Conservation (phyloP, 768 basidiomycete genomes). For the Phylloporus sp. region DNA sequence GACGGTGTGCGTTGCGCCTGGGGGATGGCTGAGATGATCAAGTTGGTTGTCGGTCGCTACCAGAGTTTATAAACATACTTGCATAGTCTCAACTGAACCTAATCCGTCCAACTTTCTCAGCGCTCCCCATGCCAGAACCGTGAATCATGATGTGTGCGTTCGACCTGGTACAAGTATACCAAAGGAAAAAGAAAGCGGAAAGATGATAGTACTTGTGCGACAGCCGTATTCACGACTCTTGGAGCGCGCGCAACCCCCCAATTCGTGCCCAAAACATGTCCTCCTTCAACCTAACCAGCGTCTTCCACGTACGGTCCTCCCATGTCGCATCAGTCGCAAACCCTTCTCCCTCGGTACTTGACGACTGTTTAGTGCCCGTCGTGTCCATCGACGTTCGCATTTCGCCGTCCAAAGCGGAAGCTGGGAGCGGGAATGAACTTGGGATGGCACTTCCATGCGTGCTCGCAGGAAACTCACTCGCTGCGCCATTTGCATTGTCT, state of each 20-base stretch:
- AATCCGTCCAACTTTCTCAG: too few relatives aligned
- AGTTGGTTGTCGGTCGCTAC: too few relatives aligned
- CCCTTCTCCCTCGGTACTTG: constrained; percentile 31
- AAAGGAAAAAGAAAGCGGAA: not conserved
- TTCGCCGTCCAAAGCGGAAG: constrained; percentile 1
- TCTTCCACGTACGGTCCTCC: constrained; percentile 86
- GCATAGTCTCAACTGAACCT: too few relatives aligned
- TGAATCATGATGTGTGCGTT: too few relatives aligned
- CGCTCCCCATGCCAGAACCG: too few relatives aligned
- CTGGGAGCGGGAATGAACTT: not conserved
- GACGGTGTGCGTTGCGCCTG: too few relatives aligned
- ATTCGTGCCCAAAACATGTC: constrained; percentile 86
- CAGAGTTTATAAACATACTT: too few relatives aligned
- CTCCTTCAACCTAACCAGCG: constrained; percentile 67
- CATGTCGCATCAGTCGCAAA: constrained; percentile 70
- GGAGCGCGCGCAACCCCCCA: constrained; percentile 41
- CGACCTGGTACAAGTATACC: not conserved
- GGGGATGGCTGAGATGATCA: too few relatives aligned
- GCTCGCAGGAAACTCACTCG: not conserved
- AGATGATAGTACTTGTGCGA: not conserved
- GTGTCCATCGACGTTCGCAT: constrained; percentile 18
- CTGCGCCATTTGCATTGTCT: not conserved
- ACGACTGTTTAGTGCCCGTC: constrained; percentile 22
- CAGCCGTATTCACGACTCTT: not conserved
- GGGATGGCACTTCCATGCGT: not conserved